A percentile compares a stretch with the other conserved stretches of the same genome.
Evolutionary conservation across 169 alveolate species (phyloP).

Genomic region (Plasmodium cynomolgi): DNA sequence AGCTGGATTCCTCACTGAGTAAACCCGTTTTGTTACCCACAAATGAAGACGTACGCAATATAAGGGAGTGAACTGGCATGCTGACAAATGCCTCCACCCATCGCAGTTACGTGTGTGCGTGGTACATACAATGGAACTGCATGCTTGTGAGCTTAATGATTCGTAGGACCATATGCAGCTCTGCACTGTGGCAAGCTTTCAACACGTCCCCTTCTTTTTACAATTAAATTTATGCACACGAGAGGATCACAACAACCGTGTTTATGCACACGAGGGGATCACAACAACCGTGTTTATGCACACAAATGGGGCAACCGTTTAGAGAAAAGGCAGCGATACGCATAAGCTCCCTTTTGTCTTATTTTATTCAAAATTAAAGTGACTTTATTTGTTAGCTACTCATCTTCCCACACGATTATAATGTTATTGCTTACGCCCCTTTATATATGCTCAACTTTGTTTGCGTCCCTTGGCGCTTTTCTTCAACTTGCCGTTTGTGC

Average conservation of each 20-base stretch:
- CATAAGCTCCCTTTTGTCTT: neutral
- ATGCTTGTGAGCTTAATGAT: neutral
- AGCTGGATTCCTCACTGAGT: slow-evolving; percentile 52
- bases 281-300: neutral
- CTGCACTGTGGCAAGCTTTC: neutral
- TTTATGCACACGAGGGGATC: neutral
- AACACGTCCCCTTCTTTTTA: neutral
- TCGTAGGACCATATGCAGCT: neutral
- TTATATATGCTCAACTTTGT: neutral
- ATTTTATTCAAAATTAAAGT: neutral
- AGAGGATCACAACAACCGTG: neutral
- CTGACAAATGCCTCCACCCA: neutral
- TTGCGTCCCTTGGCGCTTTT: neutral
- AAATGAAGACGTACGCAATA: slow-evolving; percentile 25
- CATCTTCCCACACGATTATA: neutral
- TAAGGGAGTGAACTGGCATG: slow-evolving; percentile 2
- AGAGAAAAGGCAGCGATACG: neutral
- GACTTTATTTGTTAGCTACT: neutral
- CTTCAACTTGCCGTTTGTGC: neutral
- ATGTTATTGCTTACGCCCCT: neutral
- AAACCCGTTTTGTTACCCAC: slow-evolving; percentile 54
- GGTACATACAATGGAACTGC: neutral
- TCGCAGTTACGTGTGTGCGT: neutral
- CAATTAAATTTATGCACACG: neutral
- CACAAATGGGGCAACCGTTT: neutral